Conservation (phyloP, 805 yeast genomes). For the Zygosaccharomyces lentus region DNA sequence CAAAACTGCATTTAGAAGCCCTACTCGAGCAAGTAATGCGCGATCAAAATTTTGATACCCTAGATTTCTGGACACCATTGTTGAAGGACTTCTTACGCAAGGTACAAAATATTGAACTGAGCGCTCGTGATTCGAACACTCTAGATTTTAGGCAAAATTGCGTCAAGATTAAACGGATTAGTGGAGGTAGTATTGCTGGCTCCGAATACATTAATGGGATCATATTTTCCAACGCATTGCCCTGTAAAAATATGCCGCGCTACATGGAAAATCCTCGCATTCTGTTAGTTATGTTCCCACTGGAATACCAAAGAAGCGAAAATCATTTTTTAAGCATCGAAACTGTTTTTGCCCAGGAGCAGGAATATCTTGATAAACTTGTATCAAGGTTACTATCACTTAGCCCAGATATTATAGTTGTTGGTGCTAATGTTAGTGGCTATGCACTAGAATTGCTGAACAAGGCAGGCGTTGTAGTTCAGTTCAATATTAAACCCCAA, state of each 20-base stretch:
- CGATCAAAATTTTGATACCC: constrained; percentile 50
- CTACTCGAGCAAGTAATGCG: constrained; percentile 55
- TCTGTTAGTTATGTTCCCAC: constrained; percentile 79
- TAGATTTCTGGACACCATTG: constrained; percentile 55
- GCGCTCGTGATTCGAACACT: constrained; percentile 60
- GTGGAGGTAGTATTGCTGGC: constrained; percentile 66
- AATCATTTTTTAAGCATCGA: constrained; percentile 79
- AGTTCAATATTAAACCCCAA: constrained; percentile 73
- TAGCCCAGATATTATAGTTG: constrained; percentile 72
- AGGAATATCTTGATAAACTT: constrained; percentile 74
- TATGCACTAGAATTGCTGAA: constrained; percentile 68
- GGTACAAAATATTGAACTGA: constrained; percentile 57
- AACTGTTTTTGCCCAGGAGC: constrained; percentile 81
- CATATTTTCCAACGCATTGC: constrained; percentile 78
- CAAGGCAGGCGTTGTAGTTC: constrained; percentile 75
- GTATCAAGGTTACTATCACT: constrained; percentile 74
- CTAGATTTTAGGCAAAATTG: constrained; percentile 79
- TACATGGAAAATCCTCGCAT: constrained; percentile 64
- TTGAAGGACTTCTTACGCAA: constrained; percentile 49
- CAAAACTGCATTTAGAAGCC: constrained; percentile 43
- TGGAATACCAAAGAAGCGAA: constrained; percentile 75
- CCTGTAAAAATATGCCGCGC: constrained; percentile 73
- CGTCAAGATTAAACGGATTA: constrained; percentile 76
- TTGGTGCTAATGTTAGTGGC: constrained; percentile 78
- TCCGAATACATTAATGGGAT: constrained; percentile 69